phyloP scores from a whole-genome alignment of 2,329 filamentous ascomycete genomes.

The Fusarium sp. region DNA sequence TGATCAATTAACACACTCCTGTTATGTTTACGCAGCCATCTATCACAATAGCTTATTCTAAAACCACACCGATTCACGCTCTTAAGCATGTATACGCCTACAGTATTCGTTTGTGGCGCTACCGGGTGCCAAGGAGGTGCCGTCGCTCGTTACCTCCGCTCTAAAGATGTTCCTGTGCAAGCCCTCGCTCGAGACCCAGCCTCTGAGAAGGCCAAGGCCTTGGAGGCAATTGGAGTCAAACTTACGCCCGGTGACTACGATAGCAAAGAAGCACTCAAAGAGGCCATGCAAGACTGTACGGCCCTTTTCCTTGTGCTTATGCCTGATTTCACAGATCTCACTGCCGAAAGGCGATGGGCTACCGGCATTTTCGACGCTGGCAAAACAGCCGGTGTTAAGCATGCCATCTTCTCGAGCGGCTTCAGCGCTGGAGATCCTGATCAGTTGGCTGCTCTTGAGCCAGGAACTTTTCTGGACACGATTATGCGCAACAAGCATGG shows the following conservation, averaged over 20 bases:
- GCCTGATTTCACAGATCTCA: slow-evolving; percentile 51
- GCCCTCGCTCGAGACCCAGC: slow-evolving; percentile 52
- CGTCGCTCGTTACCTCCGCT: slow-evolving; percentile 53
- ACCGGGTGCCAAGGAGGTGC: slow-evolving; percentile 58
- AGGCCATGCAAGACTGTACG: slow-evolving; percentile 50
- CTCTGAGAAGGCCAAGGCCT: slow-evolving; percentile 48
- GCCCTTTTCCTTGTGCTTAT: slow-evolving; percentile 54
- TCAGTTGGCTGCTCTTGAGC: slow-evolving; percentile 46
- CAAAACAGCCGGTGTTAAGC: slow-evolving; percentile 54
- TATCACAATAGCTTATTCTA: not conserved
- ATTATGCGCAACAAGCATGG: slow-evolving; percentile 56
- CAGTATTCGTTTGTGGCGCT: slow-evolving; percentile 56
- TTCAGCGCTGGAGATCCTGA: slow-evolving; percentile 51
- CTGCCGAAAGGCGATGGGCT: slow-evolving; percentile 50
- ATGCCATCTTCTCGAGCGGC: slow-evolving; percentile 55
- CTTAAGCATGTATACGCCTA: slow-evolving; percentile 50
- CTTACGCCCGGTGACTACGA: slow-evolving; percentile 54
- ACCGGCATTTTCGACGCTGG: slow-evolving; percentile 54
- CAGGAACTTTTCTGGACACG: slow-evolving; percentile 46
- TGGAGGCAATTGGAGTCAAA: slow-evolving; percentile 52
- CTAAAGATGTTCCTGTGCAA: slow-evolving; percentile 51
- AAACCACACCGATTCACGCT: not conserved
- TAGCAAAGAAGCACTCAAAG: slow-evolving; percentile 48
- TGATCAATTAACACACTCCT: not conserved
- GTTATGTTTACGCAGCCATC: not conserved